These are phyloP conservation scores for Chloris gayana DNA, from an alignment of 176 grass and related monocot genomes.

Conservation along the genomic window DNA sequence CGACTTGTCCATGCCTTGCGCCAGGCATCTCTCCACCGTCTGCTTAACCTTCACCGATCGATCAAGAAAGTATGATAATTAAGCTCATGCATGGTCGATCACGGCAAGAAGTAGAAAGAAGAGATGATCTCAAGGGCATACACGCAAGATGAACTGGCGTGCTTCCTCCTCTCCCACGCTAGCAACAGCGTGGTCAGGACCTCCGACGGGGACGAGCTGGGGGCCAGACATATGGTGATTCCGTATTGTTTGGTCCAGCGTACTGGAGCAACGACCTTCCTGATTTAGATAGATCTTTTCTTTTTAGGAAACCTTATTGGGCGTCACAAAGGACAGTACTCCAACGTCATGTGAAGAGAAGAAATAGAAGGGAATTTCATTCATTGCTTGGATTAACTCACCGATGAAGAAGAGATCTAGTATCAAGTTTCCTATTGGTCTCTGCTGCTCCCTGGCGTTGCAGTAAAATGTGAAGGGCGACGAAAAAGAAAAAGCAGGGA, in stretches of 20 bases:
- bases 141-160: not conserved
- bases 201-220: not conserved
- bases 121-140: not conserved
- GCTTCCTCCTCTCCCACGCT: not conserved
- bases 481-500: no score
- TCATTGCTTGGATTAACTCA: no score
- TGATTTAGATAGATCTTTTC: no score
- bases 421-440: no score
- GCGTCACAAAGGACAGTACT: no score
- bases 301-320: no score
- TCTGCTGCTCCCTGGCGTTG: no score
- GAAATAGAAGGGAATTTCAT: no score
- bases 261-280: not conserved
- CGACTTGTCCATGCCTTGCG: not conserved
- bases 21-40: constrained; percentile 9
- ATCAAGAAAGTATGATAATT: not conserved
- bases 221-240: not conserved
- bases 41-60: not conserved
- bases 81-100: not conserved
- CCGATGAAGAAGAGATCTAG: no score
- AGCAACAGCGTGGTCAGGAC: no score
- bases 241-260: not conserved
- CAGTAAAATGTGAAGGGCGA: no score
- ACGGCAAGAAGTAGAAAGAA: not conserved
- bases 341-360: no score